Base-by-base conservation (phyloP, 2,329 filamentous ascomycete genomes). In the Exophiala bonariae region DNA sequence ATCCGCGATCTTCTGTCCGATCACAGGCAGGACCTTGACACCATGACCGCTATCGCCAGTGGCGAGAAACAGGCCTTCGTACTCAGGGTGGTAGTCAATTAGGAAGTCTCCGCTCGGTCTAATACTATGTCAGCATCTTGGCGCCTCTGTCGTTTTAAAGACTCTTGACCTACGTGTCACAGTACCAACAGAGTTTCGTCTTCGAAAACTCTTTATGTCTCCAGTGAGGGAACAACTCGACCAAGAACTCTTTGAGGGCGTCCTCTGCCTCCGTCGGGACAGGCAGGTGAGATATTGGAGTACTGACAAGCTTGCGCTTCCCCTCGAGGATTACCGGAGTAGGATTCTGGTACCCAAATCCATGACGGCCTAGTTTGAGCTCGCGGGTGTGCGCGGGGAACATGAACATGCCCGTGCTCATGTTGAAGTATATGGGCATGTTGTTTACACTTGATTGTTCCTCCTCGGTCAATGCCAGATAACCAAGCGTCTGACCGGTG, bases 401-500 rank as follows among this genome's bases (percentile, higher is more conserved):
- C 36, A 73, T 69, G 55, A 79, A 80, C 30, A 77, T 72, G 3
- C 78, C 75, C 1, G 66, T 71, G 2, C 63, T 64, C 44, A 74
- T 66, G 57, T 71, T 73, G 30, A 74, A 54, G 39, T 72, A 61
- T 6, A 89, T 85, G 0, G 90, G 90, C 61, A 83, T 82, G 22
- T 79, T 69, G 34, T 73, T 73, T 5, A 95, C 72, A 3, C 66
- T 65, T 13, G 72, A 71, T 66, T 90, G 82, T 67, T 96, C 91
- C 3, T 79, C 77, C n/a, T 80, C 71, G 0, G 81, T 85, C 56
- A 96, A 77, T 54, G 82, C 75, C 55, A 95, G 72, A 69, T 95
- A 96, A 13, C 79, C 85, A 17, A 96, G 64, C 0, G 81, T 79
- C 61, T 97, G 92, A 13, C 89, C 92, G 0, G 89, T 95, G 2